Percentiles rank a stretch among this genome's conserved stretches.
Conservation (phyloP, 345 rosid genomes). For the Brassica carinata region DNA sequence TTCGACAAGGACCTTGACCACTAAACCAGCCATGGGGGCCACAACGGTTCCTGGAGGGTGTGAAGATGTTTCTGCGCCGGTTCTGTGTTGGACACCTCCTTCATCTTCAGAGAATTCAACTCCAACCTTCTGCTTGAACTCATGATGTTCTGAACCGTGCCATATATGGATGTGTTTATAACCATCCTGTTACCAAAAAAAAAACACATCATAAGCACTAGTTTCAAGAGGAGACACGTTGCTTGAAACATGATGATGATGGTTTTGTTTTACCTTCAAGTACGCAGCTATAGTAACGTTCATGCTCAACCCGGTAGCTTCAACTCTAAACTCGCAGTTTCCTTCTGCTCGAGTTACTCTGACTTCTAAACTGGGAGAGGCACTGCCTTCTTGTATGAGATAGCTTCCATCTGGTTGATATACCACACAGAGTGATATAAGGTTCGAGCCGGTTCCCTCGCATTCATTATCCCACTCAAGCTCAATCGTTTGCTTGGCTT, state of each 20-base stretch:
- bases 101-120: slow-evolving; percentile 57
- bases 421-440: slow-evolving; percentile 47
- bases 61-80: slow-evolving; percentile 51
- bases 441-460: slow-evolving; percentile 49
- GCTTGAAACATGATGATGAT: slow-evolving; percentile 1
- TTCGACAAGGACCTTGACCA: slow-evolving; percentile 76
- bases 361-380: slow-evolving; percentile 47
- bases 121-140: slow-evolving; percentile 69
- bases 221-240: slow-evolving; percentile 15
- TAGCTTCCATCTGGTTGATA: slow-evolving; percentile 65
- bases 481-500: slow-evolving; percentile 54
- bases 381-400: slow-evolving; percentile 63
- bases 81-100: slow-evolving; percentile 58
- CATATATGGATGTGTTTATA: slow-evolving; percentile 75
- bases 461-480: slow-evolving; percentile 75
- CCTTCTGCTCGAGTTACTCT: slow-evolving; percentile 54
- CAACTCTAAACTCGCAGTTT: slow-evolving; percentile 60
- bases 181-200: slow-evolving; percentile 51
- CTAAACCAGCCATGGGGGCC: slow-evolving; percentile 96
- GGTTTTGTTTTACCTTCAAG: slow-evolving; percentile 61
- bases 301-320: slow-evolving; percentile 56
- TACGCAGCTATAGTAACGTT: slow-evolving; percentile 62
- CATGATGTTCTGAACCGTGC: slow-evolving; percentile 64
- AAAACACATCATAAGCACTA: slow-evolving; percentile 33
- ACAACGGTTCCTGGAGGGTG: slow-evolving; percentile 69